A percentile compares a stretch with the other conserved stretches of the same genome.
Evolutionary conservation across 1,139 yeast genomes (phyloP).

Genomic region (Diutina sp.): DNA sequence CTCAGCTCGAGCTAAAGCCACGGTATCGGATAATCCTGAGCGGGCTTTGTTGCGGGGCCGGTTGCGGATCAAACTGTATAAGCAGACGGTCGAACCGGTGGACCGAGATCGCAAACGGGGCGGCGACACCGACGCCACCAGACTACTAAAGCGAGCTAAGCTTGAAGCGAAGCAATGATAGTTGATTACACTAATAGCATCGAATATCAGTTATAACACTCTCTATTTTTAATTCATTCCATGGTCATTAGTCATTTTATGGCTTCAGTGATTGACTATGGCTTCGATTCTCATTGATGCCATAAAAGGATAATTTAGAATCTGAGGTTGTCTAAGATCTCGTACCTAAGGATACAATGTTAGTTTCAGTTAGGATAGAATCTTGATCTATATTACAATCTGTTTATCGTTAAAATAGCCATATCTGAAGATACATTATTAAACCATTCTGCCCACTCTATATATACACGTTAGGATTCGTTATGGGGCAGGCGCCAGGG

Average conservation of each 20-base stretch:
- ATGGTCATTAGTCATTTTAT: no score
- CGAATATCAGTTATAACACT: not conserved
- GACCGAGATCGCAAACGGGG: not conserved
- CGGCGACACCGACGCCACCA: not conserved
- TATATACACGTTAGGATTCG: not conserved
- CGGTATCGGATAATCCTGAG: slow-evolving; percentile 48
- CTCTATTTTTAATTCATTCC: no score
- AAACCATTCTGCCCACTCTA: no score
- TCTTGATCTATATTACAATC: no score
- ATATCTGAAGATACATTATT: no score
- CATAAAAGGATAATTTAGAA: no score
- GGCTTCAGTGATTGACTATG: no score
- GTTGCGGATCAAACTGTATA: slow-evolving; percentile 55
- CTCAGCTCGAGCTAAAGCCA: slow-evolving; percentile 44
- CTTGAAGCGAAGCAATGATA: not conserved
- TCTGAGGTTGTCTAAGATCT: no score
- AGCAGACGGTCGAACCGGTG: slow-evolving; percentile 39
- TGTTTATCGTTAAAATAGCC: no score
- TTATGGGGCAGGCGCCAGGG: not conserved
- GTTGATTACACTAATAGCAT: not conserved
- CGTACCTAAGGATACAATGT: no score
- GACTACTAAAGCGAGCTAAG: not conserved
- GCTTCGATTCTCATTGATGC: no score
- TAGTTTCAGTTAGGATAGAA: no score
- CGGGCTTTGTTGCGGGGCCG: slow-evolving; percentile 60